Base-by-base conservation (phyloP, 495 filamentous ascomycete species). In the Talaromyces ruber region DNA sequence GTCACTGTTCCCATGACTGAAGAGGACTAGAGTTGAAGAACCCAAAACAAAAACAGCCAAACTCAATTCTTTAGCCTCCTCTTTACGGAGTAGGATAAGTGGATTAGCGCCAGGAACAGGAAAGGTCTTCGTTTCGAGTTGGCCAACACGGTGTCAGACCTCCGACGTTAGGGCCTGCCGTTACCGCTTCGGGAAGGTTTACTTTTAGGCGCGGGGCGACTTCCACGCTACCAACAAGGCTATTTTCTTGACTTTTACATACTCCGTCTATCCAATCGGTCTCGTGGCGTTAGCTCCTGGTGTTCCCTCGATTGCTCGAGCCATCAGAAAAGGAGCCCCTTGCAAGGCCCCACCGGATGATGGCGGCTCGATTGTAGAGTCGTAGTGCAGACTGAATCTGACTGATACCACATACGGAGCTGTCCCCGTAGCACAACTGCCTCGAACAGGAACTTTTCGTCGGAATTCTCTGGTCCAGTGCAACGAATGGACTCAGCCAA, bases 31-130 rank as follows among this genome's bases (percentile, higher is more conserved):
- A 28, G 16, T 25, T 54, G 51, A 54, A 28, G 51, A 54, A 54
- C 14, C 22, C 14, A 54, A 25, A 28, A 54, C 51, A 28, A 54
- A 54, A 54, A 24, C 26, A 29, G 51, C 16, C 51, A 54, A 54
- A 28, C 22, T 54, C 43, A 18, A 21, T 6, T 21, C 12, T 18
- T 21, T 47, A 47, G 43, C 18, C 12, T 47, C 18, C 34, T 39
- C 1, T n/a, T n/a, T n/a, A n/a, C n/a, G n/a, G n/a, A n/a, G n/a
- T n/a, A n/a, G n/a, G 34, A 39, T 8, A 24, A 24, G 47, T 52
- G 51, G 22, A 54, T 25, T 26, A 28, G 51, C 51, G 51, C 51
- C 51, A 54, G 51, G 51, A 54, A 54, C 51, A 54, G 51, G 51
- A 25, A 54, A 54, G 51, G 51, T 26, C 26, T 54, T 26, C 28